A percentile compares a stretch with the other conserved stretches of the same genome.
Conservation (phyloP, 805 yeast genomes). For the Kregervanrija pseudodelftensis region DNA sequence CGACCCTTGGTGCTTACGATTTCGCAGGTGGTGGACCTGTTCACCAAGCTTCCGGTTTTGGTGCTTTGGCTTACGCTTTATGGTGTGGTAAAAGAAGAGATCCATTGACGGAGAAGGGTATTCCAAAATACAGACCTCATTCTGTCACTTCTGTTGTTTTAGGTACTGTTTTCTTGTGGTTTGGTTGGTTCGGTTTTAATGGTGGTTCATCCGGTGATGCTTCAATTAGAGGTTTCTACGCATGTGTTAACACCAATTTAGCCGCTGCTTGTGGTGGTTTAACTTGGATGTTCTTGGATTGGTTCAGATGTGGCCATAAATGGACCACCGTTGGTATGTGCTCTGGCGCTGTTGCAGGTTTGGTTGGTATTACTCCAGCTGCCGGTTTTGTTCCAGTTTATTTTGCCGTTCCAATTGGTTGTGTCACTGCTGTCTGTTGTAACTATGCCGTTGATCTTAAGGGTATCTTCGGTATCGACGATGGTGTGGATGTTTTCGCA, state of each 20-base stretch:
- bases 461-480: constrained; percentile 68
- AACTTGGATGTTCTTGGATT: constrained; percentile 91
- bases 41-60: constrained; percentile 89
- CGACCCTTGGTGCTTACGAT: constrained; percentile 76
- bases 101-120: constrained; percentile 55
- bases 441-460: constrained; percentile 83
- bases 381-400: constrained; percentile 95
- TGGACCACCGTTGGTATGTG: constrained; percentile 95
- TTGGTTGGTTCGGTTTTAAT: constrained; percentile 99
- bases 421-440: constrained; percentile 67
- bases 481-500: constrained; percentile 92
- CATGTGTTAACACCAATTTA: constrained; percentile 84
- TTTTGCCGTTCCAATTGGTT: constrained; percentile 80
- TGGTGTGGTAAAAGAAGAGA: constrained; percentile 90
- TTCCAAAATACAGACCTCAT: constrained; percentile 92
- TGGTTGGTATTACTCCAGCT: constrained; percentile 94
- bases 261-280: constrained; percentile 93
- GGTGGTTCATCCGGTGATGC: constrained; percentile 97
- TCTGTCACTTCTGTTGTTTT: constrained; percentile 83
- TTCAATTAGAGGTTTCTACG: constrained; percentile 89
- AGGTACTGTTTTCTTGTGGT: constrained; percentile 94
- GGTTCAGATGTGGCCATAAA: constrained; percentile 74
- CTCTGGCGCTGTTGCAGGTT: constrained; percentile 88
- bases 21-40: constrained; percentile 99
- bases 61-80: constrained; percentile 90